Base-by-base conservation (phyloP, 1,139 yeast species). In the Kodamaea anthophila region DNA sequence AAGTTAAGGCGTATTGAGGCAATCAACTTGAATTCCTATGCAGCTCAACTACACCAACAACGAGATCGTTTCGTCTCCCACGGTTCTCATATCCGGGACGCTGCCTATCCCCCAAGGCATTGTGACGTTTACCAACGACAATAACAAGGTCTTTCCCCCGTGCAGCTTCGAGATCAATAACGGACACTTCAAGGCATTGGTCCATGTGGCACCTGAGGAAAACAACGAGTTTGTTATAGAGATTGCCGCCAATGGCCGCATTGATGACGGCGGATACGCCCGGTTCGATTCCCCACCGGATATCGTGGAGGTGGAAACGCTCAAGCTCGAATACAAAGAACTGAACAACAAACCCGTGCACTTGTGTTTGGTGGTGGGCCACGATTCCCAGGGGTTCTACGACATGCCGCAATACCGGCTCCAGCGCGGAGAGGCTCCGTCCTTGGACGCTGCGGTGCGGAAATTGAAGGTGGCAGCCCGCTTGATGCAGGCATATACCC, bases 401-500 rank as follows among this genome's bases (percentile, higher is more conserved):
- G 97, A 91, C 48, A 75, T 87, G 46, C 93, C 94, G 2, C 49
- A 55, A 4, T 65, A 74, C 34, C 74, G 74, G 39, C 41, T 55
- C 15, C 53, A 58, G 23, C 54, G 67, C 23, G 70, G 70, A 0
- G 94, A 85, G 43, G 78, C 77, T 1, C 79, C 86, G 38, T 74
- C 68, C n/a, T 49, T 88, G 14, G 80, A 79, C 11, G 55, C 77
- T n/a, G 96, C 96, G 0, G 60, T 85, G 13, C 65, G 66, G 41
- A 87, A 85, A 51, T 53, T 91, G 41, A 75, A 94, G 44, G 74
- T 86, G 37, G 96, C 88, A 5, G 95, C 85, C 4, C 67, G 96
- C 45, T 53, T 91, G 53, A 86, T 87, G 95, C 88, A 86, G 46
- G 95, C 96, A 1, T 88, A 75, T 51, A 88, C 97, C 1, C 80